Percentiles rank a stretch among this genome's conserved stretches.
Evolutionary conservation across 345 rosid species (phyloP).

Genomic region (Brassica juncea): DNA sequence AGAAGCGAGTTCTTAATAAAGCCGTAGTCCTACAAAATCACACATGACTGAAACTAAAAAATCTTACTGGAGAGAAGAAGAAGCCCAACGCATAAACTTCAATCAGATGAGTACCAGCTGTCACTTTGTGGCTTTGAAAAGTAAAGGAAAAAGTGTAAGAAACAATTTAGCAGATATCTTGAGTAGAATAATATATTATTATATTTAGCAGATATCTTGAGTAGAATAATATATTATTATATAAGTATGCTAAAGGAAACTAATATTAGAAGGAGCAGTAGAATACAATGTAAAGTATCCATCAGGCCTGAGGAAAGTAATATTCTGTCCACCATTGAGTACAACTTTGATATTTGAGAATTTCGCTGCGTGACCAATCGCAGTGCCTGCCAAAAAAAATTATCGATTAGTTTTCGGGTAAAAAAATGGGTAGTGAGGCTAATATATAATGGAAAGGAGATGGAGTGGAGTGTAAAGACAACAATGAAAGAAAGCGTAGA

Average conservation of each 20-base stretch:
- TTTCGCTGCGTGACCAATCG: slow-evolving; percentile 62
- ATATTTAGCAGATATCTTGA: background rate
- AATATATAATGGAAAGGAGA: background rate
- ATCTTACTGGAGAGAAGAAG: slow-evolving; percentile 91
- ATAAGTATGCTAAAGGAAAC: background rate
- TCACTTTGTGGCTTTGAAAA: slow-evolving; percentile 69
- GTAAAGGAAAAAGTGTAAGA: slow-evolving; percentile 50
- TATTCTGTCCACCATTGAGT: slow-evolving; percentile 76
- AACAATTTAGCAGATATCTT: background rate
- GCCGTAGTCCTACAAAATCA: background rate
- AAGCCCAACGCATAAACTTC: slow-evolving; percentile 85
- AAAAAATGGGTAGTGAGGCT: background rate
- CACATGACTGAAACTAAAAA: slow-evolving; percentile 4
- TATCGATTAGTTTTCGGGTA: slow-evolving; percentile 7
- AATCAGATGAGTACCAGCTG: slow-evolving; percentile 95
- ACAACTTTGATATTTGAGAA: slow-evolving; percentile 72
- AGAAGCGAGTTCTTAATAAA: background rate
- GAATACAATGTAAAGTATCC: slow-evolving; percentile 97
- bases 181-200: background rate
- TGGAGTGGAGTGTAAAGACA: background rate
- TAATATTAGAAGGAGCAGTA: slow-evolving; percentile 17
- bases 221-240: background rate
- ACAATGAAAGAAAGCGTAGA: background rate
- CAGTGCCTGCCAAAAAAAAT: slow-evolving; percentile 41
- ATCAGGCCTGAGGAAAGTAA: slow-evolving; percentile 86